Evolutionary conservation across 257 asterid genomes (phyloP).

Genomic region (Solanum neorickii): DNA sequence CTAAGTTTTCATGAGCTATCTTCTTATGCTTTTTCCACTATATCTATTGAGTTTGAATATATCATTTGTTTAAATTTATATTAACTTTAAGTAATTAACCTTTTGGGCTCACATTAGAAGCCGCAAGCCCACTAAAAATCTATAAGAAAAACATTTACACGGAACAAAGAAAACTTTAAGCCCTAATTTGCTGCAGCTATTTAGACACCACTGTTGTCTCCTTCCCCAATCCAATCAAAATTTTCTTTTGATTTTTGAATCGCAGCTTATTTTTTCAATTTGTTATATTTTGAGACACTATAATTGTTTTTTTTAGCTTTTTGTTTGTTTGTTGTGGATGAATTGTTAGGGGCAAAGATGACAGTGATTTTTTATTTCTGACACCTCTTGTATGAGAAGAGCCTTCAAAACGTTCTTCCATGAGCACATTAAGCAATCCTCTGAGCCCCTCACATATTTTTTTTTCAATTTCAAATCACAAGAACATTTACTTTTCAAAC

Average conservation of each 20-base stretch:
- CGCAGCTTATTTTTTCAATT: neutral
- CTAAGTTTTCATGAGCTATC: too few species aligned
- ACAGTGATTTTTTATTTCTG: too few species aligned
- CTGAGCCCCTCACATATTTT: constrained; percentile 25
- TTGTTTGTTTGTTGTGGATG: neutral
- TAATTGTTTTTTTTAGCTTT: too few species aligned
- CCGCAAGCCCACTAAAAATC: neutral
- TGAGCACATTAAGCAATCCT: constrained; percentile 72
- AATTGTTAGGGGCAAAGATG: neutral
- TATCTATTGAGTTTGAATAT: too few species aligned
- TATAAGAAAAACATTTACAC: neutral
- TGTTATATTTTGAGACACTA: neutral
- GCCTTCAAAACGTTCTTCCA: constrained; percentile 27
- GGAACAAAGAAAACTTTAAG: neutral
- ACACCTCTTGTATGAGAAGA: constrained; percentile 14
- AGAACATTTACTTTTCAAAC: neutral
- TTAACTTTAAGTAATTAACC: too few species aligned
- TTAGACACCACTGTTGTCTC: neutral
- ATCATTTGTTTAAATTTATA: too few species aligned
- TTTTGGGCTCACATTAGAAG: neutral
- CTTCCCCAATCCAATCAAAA: neutral
- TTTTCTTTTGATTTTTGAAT: too few species aligned
- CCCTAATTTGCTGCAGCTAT: neutral
- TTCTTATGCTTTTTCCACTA: too few species aligned
- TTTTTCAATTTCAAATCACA: neutral